Conservation (phyloP, 2,329 filamentous ascomycete species). For the Cladosporium sp. region DNA sequence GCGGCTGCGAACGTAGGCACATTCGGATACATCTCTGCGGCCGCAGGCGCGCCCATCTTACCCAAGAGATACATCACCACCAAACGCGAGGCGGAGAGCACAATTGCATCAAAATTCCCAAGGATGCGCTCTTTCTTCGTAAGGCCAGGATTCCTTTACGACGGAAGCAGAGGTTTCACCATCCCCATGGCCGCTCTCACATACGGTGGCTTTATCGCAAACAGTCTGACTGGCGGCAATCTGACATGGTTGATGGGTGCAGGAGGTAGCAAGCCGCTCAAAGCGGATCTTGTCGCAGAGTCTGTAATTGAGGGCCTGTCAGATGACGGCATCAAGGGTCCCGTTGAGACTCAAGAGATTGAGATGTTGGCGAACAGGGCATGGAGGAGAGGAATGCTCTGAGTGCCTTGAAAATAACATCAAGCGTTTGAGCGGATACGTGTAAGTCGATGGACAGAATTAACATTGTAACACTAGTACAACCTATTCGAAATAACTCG, state of each 20-base stretch:
- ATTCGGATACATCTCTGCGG: slow-evolving; percentile 87
- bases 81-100: slow-evolving; percentile 82
- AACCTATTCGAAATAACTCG: no score
- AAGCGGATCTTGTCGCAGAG: slow-evolving; percentile 81
- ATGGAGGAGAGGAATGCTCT: slow-evolving; percentile 91
- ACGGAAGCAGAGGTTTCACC: slow-evolving; percentile 74
- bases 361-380: slow-evolving; percentile 74
- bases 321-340: slow-evolving; percentile 68
- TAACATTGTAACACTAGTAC: no score
- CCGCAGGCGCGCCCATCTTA: slow-evolving; percentile 77
- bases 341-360: slow-evolving; percentile 74
- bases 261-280: slow-evolving; percentile 78
- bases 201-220: slow-evolving; percentile 70
- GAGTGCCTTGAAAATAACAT: slow-evolving; percentile 15
- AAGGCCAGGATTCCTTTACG: slow-evolving; percentile 84
- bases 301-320: slow-evolving; percentile 83
- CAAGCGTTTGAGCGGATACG: not conserved
- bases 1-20: slow-evolving; percentile 59
- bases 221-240: slow-evolving; percentile 70
- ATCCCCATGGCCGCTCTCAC: slow-evolving; percentile 77
- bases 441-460: not conserved
- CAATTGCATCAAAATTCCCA: slow-evolving; percentile 69
- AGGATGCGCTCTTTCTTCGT: slow-evolving; percentile 76
- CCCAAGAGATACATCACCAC: slow-evolving; percentile 83
- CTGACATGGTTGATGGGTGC: slow-evolving; percentile 75